These are phyloP conservation scores for Dendrobium officinale DNA, from an alignment of 106 monocot genomes.

Conservation along the genomic window DNA sequence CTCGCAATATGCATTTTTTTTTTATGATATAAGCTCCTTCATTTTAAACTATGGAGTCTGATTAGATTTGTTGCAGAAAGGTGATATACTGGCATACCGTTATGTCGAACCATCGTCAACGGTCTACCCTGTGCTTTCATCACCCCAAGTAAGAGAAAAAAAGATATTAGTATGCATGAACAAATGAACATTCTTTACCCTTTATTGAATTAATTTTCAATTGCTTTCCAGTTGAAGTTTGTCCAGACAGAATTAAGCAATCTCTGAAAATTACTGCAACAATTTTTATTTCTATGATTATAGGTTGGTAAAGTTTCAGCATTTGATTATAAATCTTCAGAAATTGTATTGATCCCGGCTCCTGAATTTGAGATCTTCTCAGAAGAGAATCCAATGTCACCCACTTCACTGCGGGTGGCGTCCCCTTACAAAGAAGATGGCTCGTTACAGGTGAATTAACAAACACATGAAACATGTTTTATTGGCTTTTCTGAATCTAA, in stretches of 20 bases:
- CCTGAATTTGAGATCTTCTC: slow-evolving; percentile 5
- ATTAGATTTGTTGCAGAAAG: slow-evolving; percentile 1
- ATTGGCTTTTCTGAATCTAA: background rate
- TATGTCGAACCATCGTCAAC: slow-evolving; percentile 6
- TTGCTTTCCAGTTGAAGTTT: background rate
- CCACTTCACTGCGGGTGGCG: background rate
- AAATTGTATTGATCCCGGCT: background rate
- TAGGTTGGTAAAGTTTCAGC: slow-evolving; percentile 8
- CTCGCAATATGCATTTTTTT: background rate
- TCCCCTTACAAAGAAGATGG: slow-evolving; percentile 2
- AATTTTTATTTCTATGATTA: background rate
- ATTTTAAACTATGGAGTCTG: background rate
- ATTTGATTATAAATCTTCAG: background rate
- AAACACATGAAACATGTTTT: background rate
- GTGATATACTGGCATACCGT: slow-evolving; percentile 1
- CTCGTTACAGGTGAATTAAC: background rate
- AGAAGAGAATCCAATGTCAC: background rate
- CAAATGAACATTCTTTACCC: background rate
- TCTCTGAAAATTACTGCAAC: background rate
- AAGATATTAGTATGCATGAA: background rate
- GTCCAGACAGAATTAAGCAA: background rate
- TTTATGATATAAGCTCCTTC: background rate
- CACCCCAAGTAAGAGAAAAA: slow-evolving; percentile 4
- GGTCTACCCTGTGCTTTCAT: background rate
- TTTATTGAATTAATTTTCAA: background rate